Evolutionary conservation across 345 rosid species (phyloP), one percentile per base, ranked within the genome.

Genomic region (Trapa bicornis): DNA sequence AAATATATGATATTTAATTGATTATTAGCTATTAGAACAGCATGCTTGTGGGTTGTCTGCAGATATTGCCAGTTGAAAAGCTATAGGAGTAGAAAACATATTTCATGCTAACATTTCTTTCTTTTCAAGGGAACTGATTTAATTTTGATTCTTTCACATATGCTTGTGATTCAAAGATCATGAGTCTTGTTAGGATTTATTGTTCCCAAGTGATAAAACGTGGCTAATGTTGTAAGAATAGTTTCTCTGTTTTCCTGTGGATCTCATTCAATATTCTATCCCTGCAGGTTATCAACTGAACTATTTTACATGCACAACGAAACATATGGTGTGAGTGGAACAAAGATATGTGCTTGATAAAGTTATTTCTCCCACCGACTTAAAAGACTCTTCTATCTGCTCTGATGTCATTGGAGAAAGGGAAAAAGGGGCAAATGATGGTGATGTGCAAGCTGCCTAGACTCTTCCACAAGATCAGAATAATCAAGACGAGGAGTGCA

Each of bases 261-360:
- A 6, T 32, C 16, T 58, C 37, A 58, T 8, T 32, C 5, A 33
- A 33, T 16, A 58, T 9, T 58, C 38, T 58, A 72, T 50, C 69
- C 64, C 77, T 80, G 74, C 85, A 95, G 99, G 97, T 71, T 89
- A 83, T 87, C 88, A 3, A 71, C 73, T 38, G 88, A 89, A 68
- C 76, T 91, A 76, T 74, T 71, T 56, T 72, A 77, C 67, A 71
- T 91, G 77, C 87, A 78, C 62, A 74, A 76, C 75, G 88, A 80
- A 81, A 73, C 79, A 65, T 80, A 81, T 81, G 96, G 91, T 80
- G 73, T 84, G 61, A 85, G 88, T 68, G 73, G 81, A 75, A 80
- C 86, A 70, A 77, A 37, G 74, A 68, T 88, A 74, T 77, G 71
- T 36, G 79, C 73, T 56, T 70, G 80, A 73, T 73, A 80, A 77